A percentile compares a stretch with the other conserved stretches of the same genome.
Conservation (phyloP, 2,329 filamentous ascomycete genomes). For the Talaromyces sp. region DNA sequence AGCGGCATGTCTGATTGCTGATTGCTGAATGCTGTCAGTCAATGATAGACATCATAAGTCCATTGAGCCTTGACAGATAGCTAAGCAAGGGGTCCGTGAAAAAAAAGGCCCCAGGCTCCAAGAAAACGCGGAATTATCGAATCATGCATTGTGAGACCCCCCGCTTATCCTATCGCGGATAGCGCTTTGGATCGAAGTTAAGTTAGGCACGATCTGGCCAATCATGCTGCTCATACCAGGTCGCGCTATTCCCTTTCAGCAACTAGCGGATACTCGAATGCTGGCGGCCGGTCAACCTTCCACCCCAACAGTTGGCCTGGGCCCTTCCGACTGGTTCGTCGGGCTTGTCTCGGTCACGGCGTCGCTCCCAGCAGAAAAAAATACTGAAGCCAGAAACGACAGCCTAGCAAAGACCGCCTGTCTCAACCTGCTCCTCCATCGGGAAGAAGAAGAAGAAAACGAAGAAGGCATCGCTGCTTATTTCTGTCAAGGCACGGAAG, state of each 20-base stretch:
- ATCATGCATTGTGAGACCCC: background rate
- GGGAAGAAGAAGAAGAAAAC: too few species aligned
- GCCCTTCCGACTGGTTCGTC: slow-evolving; percentile 10
- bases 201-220: background rate
- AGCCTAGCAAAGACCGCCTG: background rate
- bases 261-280: background rate
- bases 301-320: slow-evolving; percentile 19
- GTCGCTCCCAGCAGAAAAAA: slow-evolving; percentile 11
- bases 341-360: slow-evolving; percentile 4
- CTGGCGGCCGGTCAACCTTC: slow-evolving; percentile 4
- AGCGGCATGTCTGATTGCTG: too few species aligned
- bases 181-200: background rate
- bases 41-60: too few species aligned
- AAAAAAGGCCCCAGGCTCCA: background rate
- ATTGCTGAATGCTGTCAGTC: too few species aligned
- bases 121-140: background rate
- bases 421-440: background rate
- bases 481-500: slow-evolving; percentile 2
- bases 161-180: background rate
- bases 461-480: background rate
- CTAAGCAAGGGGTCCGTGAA: background rate
- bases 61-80: background rate
- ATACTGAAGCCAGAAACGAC: background rate
- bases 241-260: background rate
- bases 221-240: background rate